Conservation (phyloP, 2,329 filamentous ascomycete species). For the Seiridium unicorne region DNA sequence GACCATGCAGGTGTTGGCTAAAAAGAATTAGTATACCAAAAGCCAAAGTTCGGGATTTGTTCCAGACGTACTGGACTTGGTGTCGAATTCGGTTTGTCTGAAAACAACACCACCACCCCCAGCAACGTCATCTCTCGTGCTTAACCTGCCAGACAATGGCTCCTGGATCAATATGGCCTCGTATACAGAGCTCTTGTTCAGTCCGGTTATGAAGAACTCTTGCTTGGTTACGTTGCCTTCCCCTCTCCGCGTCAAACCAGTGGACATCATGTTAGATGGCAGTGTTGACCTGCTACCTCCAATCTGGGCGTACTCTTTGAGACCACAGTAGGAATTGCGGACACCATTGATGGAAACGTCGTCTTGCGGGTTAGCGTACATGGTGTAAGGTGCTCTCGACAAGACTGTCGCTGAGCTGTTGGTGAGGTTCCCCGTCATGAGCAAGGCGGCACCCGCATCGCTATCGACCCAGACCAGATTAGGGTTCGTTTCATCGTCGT, state of each 20-base stretch:
- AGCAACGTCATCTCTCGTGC: constrained; percentile 54
- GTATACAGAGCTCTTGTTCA: constrained; percentile 73
- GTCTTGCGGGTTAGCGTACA: constrained; percentile 71
- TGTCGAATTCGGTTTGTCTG: constrained; percentile 68
- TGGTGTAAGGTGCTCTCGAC: constrained; percentile 63
- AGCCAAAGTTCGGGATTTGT: too few species aligned
- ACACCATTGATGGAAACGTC: constrained; percentile 65
- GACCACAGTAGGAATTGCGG: constrained; percentile 77
- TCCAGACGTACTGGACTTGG: constrained; percentile 65
- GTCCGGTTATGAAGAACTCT: constrained; percentile 79
- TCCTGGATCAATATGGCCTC: constrained; percentile 68
- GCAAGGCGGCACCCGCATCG: constrained; percentile 73
- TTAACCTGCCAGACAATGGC: constrained; percentile 21
- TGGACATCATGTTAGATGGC: constrained; percentile 45
- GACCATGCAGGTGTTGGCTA: constrained; percentile 62
- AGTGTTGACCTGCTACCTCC: constrained; percentile 36
- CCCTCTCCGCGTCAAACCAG: constrained; percentile 68
- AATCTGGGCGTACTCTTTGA: constrained; percentile 65
- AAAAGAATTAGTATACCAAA: not conserved
- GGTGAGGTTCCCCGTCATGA: constrained; percentile 76
- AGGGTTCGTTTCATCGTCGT: constrained; percentile 46
- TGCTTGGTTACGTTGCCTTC: constrained; percentile 71
- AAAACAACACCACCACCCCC: constrained; percentile 79
- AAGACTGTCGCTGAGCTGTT: constrained; percentile 50
- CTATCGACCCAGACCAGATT: constrained; percentile 81